Percentiles rank a stretch among this genome's conserved stretches.
phyloP scores from a whole-genome alignment of 805 yeast genomes.

The Schizosaccharomyces japonicus region DNA sequence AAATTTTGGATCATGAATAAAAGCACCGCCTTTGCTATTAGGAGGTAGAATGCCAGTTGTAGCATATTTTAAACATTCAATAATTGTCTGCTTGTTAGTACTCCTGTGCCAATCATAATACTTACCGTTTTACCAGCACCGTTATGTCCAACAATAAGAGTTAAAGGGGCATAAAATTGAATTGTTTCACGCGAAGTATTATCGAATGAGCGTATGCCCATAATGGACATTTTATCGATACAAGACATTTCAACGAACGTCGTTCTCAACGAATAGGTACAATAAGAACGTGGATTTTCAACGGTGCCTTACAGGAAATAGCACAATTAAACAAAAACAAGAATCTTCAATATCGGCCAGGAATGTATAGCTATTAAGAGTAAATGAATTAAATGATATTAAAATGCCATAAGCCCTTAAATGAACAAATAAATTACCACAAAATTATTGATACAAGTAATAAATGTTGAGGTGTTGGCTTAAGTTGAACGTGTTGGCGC shows the following conservation, averaged over 20 bases:
- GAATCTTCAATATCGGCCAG: no score
- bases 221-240: constrained; percentile 34
- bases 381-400: no score
- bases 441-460: no score
- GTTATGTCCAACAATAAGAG: constrained; percentile 83
- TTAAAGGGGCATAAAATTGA: constrained; percentile 71
- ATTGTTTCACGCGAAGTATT: constrained; percentile 66
- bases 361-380: no score
- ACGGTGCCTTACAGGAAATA: no score
- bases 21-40: constrained; percentile 85
- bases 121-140: constrained; percentile 94
- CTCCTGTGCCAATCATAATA: constrained; percentile 85
- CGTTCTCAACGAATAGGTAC: no score
- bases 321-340: no score
- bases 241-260: constrained; percentile 1
- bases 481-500: no score
- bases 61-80: constrained; percentile 78
- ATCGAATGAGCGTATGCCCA: constrained; percentile 79
- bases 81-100: constrained; percentile 85
- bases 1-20: constrained; percentile 66
- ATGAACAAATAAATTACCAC: no score
- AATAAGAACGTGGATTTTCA: no score
- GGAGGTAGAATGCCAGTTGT: constrained; percentile 95
- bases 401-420: no score
- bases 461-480: no score